Evolutionary conservation across 768 basidiomycete species (phyloP).

Genomic region (Melanogaster broomeanus): DNA sequence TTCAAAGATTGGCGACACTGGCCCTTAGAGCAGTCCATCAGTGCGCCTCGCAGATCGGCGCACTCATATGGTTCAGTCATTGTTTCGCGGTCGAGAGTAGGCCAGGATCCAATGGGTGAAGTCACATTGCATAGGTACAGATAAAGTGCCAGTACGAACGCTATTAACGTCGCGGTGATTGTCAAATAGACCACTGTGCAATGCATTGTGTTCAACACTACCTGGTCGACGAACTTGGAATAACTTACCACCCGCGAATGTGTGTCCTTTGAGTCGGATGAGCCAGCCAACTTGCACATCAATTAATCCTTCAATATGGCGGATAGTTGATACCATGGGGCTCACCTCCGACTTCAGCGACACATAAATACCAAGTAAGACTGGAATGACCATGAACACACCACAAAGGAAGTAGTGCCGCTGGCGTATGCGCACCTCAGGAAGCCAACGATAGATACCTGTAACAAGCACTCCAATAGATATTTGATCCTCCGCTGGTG

Average conservation of each 20-base stretch:
- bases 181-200: background rate
- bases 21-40: background rate
- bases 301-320: background rate
- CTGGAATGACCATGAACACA: background rate
- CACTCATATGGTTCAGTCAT: background rate
- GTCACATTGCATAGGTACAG: background rate
- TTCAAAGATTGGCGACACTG: background rate
- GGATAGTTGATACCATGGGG: background rate
- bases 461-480: background rate
- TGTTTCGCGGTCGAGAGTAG: background rate
- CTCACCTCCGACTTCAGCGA: background rate
- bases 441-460: background rate
- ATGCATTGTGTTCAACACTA: background rate
- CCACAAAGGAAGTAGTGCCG: background rate
- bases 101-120: background rate
- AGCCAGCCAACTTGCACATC: background rate
- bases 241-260: background rate
- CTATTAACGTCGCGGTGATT: background rate
- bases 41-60: background rate
- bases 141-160: background rate
- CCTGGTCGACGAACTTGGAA: background rate
- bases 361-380: background rate
- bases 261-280: background rate
- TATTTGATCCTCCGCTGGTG: background rate
- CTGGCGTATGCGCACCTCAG: background rate